phyloP scores from a whole-genome alignment of 2,329 filamentous ascomycete species.

The Colletotrichum acutatum region DNA sequence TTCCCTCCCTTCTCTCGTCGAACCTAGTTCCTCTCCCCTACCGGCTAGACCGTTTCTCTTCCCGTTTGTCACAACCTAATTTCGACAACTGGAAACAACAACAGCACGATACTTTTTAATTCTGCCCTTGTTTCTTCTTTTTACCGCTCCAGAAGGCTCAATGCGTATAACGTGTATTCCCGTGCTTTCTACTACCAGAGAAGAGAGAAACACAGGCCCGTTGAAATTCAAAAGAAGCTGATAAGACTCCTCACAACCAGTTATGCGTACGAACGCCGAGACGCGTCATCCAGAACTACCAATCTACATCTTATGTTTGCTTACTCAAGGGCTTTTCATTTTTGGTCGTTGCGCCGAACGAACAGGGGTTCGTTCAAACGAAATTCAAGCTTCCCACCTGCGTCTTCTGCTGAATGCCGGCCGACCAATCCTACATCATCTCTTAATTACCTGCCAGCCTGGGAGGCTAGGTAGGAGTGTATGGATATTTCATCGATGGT shows the following conservation, averaged over 20 bases:
- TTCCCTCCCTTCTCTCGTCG: not conserved
- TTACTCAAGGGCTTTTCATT: not conserved
- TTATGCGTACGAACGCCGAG: not conserved
- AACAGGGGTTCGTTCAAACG: not conserved
- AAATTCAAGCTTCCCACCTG: not conserved
- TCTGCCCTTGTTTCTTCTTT: not conserved
- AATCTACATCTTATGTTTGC: not conserved
- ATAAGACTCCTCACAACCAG: not conserved
- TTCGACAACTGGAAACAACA: constrained; percentile 1
- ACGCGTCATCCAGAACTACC: constrained; percentile 2
- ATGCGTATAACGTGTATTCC: too few species aligned
- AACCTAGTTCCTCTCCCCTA: not conserved
- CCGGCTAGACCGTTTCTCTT: not conserved
- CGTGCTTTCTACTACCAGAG: not conserved
- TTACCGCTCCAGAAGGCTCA: not conserved
- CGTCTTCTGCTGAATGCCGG: not conserved
- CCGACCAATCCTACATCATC: not conserved
- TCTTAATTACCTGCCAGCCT: not conserved
- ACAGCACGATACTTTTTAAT: not conserved
- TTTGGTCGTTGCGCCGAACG: not conserved
- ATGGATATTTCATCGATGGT: too few species aligned
- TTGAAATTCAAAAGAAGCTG: not conserved
- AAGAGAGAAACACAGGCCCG: not conserved
- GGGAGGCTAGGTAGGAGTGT: not conserved
- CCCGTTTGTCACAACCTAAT: not conserved